Percentiles rank a stretch among this genome's conserved stretches.
phyloP scores from a whole-genome alignment of 768 basidiomycete species.

The Leccinum barrowsii region DNA sequence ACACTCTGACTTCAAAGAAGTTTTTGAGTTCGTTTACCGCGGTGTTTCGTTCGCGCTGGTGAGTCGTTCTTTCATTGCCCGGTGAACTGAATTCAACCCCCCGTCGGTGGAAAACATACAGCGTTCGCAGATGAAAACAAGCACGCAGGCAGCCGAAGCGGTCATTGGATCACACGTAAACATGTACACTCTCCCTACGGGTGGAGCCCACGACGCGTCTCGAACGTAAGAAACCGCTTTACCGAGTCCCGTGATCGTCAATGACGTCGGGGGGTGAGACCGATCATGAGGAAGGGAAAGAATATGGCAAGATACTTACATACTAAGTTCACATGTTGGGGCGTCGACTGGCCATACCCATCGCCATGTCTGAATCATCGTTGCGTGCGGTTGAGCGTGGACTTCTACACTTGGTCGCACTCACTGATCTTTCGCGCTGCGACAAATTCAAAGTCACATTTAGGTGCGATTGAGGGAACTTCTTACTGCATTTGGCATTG shows the following conservation, averaged over 20 bases:
- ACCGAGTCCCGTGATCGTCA: background rate
- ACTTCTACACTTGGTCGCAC: too few species aligned
- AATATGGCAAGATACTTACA: background rate
- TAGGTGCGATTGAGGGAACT: too few species aligned
- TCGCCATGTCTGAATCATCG: too few species aligned
- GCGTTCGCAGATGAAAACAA: slow-evolving; percentile 31
- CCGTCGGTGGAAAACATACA: background rate
- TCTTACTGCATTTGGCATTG: too few species aligned
- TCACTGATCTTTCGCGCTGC: too few species aligned
- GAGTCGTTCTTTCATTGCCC: slow-evolving; percentile 9
- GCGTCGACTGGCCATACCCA: background rate
- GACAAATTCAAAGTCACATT: too few species aligned
- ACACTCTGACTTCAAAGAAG: slow-evolving; percentile 39
- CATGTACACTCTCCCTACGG: slow-evolving; percentile 29
- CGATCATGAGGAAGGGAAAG: background rate
- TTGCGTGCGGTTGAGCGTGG: too few species aligned
- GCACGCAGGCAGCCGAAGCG: slow-evolving; percentile 26
- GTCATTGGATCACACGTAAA: slow-evolving; percentile 36
- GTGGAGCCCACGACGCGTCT: background rate
- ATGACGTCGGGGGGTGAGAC: slow-evolving; percentile 11
- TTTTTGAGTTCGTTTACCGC: slow-evolving; percentile 38
- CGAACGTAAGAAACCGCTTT: background rate
- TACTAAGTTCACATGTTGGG: background rate
- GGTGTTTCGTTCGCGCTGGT: slow-evolving; percentile 42
- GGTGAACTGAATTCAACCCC: background rate